Conservation (phyloP, 371 early-diverging fungal genomes). For the Lichtheimia ramosa region DNA sequence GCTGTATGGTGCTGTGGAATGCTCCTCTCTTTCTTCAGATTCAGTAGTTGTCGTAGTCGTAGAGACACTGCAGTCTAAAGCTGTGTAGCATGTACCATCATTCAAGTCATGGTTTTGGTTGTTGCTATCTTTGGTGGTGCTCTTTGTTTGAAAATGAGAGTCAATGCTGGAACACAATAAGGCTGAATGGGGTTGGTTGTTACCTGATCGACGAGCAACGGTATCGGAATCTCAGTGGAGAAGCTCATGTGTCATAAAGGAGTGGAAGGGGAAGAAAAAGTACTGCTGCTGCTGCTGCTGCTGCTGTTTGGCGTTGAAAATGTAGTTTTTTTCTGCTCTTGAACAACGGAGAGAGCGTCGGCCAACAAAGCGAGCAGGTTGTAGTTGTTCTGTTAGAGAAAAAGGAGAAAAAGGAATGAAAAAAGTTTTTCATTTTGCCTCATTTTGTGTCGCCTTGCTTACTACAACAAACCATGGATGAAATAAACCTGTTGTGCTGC, state of each 20-base stretch:
- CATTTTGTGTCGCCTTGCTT: not conserved
- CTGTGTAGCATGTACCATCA: no score
- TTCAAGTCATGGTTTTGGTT: no score
- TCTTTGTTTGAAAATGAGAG: no score
- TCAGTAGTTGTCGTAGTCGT: no score
- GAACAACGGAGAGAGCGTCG: not conserved
- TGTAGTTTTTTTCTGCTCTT: not conserved
- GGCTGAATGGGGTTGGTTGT: no score
- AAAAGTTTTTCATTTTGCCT: not conserved
- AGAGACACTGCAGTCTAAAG: no score
- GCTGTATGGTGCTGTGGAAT: no score
- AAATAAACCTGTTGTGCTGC: no score
- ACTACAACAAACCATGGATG: not conserved
- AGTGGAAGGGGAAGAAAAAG: not conserved
- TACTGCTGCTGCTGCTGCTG: not conserved
- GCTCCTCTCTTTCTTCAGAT: no score
- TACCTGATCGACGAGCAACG: not conserved
- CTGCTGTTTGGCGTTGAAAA: not conserved
- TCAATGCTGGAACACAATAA: no score
- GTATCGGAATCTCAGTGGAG: not conserved
- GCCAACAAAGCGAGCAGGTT: no score
- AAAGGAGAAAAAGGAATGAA: not conserved
- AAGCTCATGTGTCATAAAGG: slow-evolving; percentile 1
- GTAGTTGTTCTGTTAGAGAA: not conserved
- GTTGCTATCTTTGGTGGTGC: no score